Evolutionary conservation across 2,329 filamentous ascomycete species (phyloP).

Genomic region (Trichoderma sp.): DNA sequence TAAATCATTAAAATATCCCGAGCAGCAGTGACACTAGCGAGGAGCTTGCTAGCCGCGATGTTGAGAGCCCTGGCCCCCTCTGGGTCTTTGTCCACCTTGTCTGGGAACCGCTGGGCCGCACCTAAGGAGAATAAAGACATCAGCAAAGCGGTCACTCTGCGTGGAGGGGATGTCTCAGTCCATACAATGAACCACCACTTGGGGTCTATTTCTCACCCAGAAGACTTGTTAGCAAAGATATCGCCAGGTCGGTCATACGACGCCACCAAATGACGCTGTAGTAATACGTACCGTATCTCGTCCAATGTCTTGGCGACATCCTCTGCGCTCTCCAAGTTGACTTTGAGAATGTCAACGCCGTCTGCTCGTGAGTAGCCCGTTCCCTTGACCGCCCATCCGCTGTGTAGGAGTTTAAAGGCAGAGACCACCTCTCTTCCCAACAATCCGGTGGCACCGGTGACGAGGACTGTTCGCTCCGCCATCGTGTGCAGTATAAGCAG

Average conservation of each 20-base stretch:
- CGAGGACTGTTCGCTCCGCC: slow-evolving; percentile 58
- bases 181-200: slow-evolving; percentile 30
- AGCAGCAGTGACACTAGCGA: slow-evolving; percentile 68
- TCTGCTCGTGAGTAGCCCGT: slow-evolving; percentile 75
- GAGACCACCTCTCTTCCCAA: slow-evolving; percentile 78
- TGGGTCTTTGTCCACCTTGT: slow-evolving; percentile 81
- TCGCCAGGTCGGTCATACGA: not conserved
- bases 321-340: slow-evolving; percentile 53
- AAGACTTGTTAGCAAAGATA: not conserved
- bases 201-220: slow-evolving; percentile 11
- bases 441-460: slow-evolving; percentile 85
- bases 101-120: slow-evolving; percentile 85
- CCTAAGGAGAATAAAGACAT: slow-evolving; percentile 52
- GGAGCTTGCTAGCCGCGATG: slow-evolving; percentile 67
- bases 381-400: slow-evolving; percentile 68
- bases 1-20: slow-evolving; percentile 70
- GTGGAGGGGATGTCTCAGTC: not conserved
- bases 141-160: slow-evolving; percentile 27
- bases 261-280: not conserved
- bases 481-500: slow-evolving; percentile 27
- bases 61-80: slow-evolving; percentile 75
- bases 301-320: slow-evolving; percentile 58
- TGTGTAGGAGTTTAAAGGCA: slow-evolving; percentile 60
- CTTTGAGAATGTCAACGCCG: slow-evolving; percentile 67
- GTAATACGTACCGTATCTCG: slow-evolving; percentile 54